A percentile compares a stretch with the other conserved stretches of the same genome.
These are phyloP conservation scores for Boletus subluridellus DNA, from an alignment of 1,284 basidiomycete species.

Conservation along the genomic window DNA sequence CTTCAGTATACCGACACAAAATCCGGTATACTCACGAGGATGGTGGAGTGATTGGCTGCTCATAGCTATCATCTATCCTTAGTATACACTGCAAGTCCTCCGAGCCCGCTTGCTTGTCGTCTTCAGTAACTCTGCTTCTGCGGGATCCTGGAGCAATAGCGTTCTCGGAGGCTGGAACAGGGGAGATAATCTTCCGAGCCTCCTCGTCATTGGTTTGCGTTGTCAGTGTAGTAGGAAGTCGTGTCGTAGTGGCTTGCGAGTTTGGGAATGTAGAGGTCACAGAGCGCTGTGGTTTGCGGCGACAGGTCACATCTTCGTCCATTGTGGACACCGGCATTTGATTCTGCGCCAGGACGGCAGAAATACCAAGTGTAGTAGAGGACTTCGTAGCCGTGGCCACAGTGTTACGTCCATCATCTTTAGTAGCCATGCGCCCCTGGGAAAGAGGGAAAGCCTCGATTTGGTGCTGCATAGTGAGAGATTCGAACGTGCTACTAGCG, in stretches of 20 bases:
- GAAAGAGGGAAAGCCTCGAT: no score
- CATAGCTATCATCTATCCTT: neutral
- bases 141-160: no score
- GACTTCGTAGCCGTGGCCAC: neutral
- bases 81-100: no score
- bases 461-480: no score
- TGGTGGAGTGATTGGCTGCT: no score
- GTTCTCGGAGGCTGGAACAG: no score
- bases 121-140: no score
- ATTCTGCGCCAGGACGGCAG: neutral
- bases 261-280: neutral
- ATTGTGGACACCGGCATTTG: neutral
- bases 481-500: no score
- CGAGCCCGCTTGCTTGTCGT: no score
- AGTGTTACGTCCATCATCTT: no score
- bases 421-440: no score
- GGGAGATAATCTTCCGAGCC: no score
- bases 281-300: neutral
- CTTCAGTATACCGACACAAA: neutral
- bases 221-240: neutral
- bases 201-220: neutral
- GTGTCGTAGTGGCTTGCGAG: neutral
- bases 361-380: neutral
- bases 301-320: neutral
- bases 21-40: conserved; percentile 4